These are phyloP conservation scores for Nepenthes gracilis DNA, from an alignment of 148 eudicot genomes.

Conservation along the genomic window DNA sequence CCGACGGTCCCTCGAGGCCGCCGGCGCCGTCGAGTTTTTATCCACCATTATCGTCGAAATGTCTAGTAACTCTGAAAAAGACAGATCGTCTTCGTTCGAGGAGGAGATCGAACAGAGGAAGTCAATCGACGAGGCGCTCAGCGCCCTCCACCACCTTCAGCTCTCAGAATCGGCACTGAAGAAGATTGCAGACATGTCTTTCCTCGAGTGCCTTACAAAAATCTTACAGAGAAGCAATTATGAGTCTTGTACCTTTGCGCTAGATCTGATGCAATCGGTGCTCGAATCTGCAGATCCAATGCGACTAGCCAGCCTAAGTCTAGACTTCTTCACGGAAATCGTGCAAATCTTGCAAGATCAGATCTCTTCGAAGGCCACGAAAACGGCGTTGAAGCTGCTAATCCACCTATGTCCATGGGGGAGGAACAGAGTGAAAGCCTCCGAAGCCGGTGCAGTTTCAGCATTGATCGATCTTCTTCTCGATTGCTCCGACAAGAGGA, in stretches of 20 bases:
- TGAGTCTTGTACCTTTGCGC: conserved; percentile 42
- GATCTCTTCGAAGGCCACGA: conserved; percentile 36
- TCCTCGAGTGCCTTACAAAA: conserved; percentile 21
- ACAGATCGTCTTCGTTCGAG: background rate
- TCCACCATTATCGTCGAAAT: conserved; percentile 14
- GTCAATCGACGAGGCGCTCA: conserved; percentile 37
- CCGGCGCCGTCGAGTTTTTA: conserved; percentile 42
- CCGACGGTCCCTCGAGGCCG: conserved; percentile 36
- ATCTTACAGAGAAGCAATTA: conserved; percentile 26
- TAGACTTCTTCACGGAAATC: conserved; percentile 28
- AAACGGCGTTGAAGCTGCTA: conserved; percentile 32
- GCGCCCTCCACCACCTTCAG: conserved; percentile 36
- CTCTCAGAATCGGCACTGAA: conserved; percentile 28
- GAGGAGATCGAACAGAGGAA: background rate
- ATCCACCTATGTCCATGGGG: conserved; percentile 36
- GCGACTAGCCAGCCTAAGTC: conserved; percentile 13
- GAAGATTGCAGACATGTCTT: conserved; percentile 11
- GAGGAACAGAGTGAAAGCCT: conserved; percentile 38
- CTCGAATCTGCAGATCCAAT: conserved; percentile 30
- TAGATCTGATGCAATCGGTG: conserved; percentile 29
- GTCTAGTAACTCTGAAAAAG: background rate
- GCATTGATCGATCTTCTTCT: conserved; percentile 35
- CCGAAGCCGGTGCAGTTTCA: conserved; percentile 29
- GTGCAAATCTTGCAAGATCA: conserved; percentile 31
- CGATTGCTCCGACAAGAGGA: conserved; percentile 23